Conservation (phyloP, 768 basidiomycete species). For the Naematelia encephala region DNA sequence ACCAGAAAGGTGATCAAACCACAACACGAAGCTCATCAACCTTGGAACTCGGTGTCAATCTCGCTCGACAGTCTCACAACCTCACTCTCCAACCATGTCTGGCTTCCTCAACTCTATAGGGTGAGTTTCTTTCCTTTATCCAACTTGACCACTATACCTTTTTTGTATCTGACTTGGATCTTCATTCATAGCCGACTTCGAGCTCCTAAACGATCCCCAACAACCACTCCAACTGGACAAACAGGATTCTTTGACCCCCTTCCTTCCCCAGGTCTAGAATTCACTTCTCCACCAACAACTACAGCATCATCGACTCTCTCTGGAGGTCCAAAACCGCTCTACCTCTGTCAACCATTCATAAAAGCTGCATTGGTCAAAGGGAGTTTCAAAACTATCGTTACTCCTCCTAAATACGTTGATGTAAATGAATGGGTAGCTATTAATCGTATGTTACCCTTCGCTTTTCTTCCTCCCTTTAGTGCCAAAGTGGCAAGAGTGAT, state of each 20-base stretch:
- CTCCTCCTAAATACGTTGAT: slow-evolving; percentile 90
- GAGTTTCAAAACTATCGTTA: slow-evolving; percentile 97
- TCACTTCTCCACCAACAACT: slow-evolving; percentile 16
- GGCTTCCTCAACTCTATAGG: slow-evolving; percentile 50
- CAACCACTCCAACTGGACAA: slow-evolving; percentile 18
- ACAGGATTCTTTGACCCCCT: slow-evolving; percentile 38
- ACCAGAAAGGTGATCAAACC: too few relatives aligned
- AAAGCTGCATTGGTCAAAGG: slow-evolving; percentile 95
- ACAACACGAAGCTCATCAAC: too few relatives aligned
- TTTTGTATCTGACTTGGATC: neutral
- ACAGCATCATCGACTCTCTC: neutral
- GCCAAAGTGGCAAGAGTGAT: too few relatives aligned
- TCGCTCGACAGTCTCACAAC: neutral
- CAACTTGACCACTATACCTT: too few relatives aligned
- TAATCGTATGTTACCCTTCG: slow-evolving; percentile 65
- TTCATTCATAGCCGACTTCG: slow-evolving; percentile 45
- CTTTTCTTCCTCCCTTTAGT: neutral
- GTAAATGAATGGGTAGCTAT: slow-evolving; percentile 97
- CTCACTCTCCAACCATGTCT: slow-evolving; percentile 30
- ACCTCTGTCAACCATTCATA: slow-evolving; percentile 89
- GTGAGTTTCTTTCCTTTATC: slow-evolving; percentile 28
- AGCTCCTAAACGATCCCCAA: slow-evolving; percentile 46
- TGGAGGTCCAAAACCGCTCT: slow-evolving; percentile 54
- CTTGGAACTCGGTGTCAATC: too few relatives aligned
- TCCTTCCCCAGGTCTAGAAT: slow-evolving; percentile 36